These are phyloP conservation scores for Nicotiana noctiflora DNA, from an alignment of 257 asterid species.

Conservation along the genomic window DNA sequence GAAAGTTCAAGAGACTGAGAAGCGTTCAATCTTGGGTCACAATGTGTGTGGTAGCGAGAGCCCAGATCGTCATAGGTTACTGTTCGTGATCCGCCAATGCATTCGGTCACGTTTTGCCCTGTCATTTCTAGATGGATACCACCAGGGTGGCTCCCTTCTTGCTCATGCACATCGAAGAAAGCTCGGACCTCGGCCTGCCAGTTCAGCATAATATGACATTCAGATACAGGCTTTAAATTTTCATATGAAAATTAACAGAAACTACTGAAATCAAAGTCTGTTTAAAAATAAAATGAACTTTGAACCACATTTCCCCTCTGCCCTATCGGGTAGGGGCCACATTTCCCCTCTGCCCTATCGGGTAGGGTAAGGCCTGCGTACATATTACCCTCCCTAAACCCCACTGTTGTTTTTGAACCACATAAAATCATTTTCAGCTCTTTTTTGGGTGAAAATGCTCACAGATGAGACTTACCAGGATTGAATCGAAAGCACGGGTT, in stretches of 20 bases:
- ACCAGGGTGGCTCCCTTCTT: conserved; percentile 84
- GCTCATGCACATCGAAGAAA: conserved; percentile 89
- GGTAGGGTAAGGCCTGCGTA: too few species aligned
- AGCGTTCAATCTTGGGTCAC: conserved; percentile 75
- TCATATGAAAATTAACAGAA: too few species aligned
- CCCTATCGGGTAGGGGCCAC: too few species aligned
- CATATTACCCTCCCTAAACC: too few species aligned
- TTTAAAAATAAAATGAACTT: too few species aligned
- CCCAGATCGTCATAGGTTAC: conserved; percentile 66
- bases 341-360: too few species aligned
- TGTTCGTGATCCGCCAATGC: conserved; percentile 80
- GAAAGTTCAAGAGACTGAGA: conserved; percentile 82
- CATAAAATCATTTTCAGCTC: too few species aligned
- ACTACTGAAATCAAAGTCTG: too few species aligned
- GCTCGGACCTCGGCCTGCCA: conserved; percentile 71
- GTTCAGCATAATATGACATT: neutral
- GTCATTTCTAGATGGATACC: conserved; percentile 88
- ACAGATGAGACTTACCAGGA: conserved; percentile 40
- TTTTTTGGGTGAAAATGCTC: neutral
- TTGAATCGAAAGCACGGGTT: conserved; percentile 80
- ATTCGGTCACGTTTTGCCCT: conserved; percentile 79
- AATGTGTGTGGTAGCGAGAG: conserved; percentile 84
- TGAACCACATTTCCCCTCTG: too few species aligned
- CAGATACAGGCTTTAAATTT: neutral
- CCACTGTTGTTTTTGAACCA: too few species aligned